Conservation (phyloP, 805 yeast species). For the Yamadazyma sp. region DNA sequence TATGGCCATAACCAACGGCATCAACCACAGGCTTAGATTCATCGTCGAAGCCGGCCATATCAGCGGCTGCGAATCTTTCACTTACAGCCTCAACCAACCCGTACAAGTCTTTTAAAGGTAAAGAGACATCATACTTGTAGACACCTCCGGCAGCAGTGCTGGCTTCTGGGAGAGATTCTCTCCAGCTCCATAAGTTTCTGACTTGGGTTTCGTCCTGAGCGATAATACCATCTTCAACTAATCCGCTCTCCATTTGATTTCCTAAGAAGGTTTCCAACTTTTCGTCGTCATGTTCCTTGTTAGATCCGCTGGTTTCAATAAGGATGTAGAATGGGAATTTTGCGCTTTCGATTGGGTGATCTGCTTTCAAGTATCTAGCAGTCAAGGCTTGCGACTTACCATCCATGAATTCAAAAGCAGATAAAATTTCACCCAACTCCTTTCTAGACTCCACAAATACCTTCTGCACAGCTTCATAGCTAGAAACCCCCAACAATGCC, state of each 20-base stretch:
- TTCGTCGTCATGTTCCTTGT: constrained; percentile 88
- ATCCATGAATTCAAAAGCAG: constrained; percentile 96
- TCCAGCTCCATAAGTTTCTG: constrained; percentile 87
- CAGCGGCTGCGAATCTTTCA: constrained; percentile 53
- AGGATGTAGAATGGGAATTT: constrained; percentile 86
- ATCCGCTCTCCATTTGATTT: constrained; percentile 75
- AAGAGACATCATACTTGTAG: constrained; percentile 93
- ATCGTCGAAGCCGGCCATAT: constrained; percentile 57
- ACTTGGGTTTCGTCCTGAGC: constrained; percentile 94
- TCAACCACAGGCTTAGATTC: constrained; percentile 76
- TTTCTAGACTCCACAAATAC: constrained; percentile 75
- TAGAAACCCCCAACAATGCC: constrained; percentile 79
- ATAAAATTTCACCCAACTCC: constrained; percentile 80
- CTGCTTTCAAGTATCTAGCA: constrained; percentile 53
- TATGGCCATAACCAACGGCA: constrained; percentile 96
- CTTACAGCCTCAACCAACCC: constrained; percentile 79
- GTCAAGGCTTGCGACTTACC: constrained; percentile 63
- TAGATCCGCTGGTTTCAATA: constrained; percentile 95
- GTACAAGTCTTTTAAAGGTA: constrained; percentile 81
- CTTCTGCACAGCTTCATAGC: constrained; percentile 80
- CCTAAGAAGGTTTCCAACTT: constrained; percentile 86
- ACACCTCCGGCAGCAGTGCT: constrained; percentile 87
- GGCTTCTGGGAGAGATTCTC: constrained; percentile 92
- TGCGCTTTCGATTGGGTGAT: constrained; percentile 75
- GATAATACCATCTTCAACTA: constrained; percentile 89